phyloP scores from a whole-genome alignment of 208 protist genomes.

The Eutreptiella sp. region DNA sequence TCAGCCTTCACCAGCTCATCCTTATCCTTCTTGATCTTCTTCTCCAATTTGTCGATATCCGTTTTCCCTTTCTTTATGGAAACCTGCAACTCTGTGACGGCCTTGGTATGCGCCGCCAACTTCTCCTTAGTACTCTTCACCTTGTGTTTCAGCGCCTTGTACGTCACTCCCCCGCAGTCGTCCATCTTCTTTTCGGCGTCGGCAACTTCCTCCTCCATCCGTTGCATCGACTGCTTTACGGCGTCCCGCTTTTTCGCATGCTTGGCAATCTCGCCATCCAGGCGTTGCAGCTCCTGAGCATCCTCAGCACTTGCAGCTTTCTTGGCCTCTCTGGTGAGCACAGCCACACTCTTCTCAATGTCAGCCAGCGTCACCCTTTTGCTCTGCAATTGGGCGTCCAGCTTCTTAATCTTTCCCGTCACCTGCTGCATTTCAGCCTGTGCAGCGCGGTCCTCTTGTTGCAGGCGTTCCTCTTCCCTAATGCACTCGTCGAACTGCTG shows the following conservation, averaged over 20 bases:
- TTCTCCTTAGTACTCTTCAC: constrained; percentile 56
- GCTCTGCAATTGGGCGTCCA: too few relatives aligned
- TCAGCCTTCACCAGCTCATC: constrained; percentile 39
- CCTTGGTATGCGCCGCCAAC: constrained; percentile 58
- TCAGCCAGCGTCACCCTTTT: too few relatives aligned
- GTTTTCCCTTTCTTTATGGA: constrained; percentile 57
- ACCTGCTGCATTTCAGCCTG: too few relatives aligned
- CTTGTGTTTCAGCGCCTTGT: constrained; percentile 49
- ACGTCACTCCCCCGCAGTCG: constrained; percentile 57
- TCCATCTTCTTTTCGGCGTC: constrained; percentile 44
- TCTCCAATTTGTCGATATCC: constrained; percentile 55
- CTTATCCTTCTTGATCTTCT: constrained; percentile 39
- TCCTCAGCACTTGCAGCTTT: too few relatives aligned
- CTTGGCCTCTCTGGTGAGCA: too few relatives aligned
- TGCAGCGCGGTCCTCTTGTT: too few relatives aligned
- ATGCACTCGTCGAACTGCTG: constrained; percentile 6
- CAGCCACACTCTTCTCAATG: too few relatives aligned
- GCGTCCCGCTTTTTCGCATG: constrained; percentile 46
- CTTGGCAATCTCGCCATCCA: constrained; percentile 40
- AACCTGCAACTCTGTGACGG: constrained; percentile 55
- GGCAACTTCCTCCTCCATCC: background rate
- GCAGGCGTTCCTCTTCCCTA: too few relatives aligned
- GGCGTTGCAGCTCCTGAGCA: constrained; percentile 36
- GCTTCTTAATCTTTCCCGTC: too few relatives aligned
- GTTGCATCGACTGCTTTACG: background rate